Evolutionary conservation across 1,284 basidiomycete species (phyloP).

Genomic region (Leccinum pallidistipes): DNA sequence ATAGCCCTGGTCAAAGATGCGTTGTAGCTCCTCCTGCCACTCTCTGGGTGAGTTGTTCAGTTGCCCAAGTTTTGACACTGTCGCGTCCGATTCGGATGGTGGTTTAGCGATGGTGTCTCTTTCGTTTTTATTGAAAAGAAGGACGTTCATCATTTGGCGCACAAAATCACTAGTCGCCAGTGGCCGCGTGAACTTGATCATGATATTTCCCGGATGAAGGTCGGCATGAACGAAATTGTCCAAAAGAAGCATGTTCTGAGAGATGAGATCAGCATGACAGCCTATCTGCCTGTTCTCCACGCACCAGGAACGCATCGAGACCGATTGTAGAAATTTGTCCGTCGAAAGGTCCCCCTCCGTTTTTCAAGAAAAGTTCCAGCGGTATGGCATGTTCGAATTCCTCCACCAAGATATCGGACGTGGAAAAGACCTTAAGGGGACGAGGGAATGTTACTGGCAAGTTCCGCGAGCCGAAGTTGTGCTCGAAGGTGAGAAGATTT

Average conservation of each 20-base stretch:
- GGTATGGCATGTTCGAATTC: constrained; percentile 94
- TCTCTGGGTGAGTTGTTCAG: constrained; percentile 56
- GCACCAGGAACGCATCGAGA: constrained; percentile 91
- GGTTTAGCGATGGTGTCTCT: constrained; percentile 37
- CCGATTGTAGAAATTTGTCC: constrained; percentile 90
- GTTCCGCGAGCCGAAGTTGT: constrained; percentile 80
- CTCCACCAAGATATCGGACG: constrained; percentile 83
- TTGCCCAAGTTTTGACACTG: constrained; percentile 68
- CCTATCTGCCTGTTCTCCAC: constrained; percentile 30
- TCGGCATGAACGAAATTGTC: constrained; percentile 99
- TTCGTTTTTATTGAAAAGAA: constrained; percentile 36
- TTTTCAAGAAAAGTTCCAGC: constrained; percentile 83
- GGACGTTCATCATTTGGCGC: constrained; percentile 49
- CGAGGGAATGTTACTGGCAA: constrained; percentile 89
- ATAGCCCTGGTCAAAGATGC: constrained; percentile 74
- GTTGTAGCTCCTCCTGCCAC: constrained; percentile 75
- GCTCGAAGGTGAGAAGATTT: constrained; percentile 85
- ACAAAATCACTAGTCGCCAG: constrained; percentile 62
- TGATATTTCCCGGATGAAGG: constrained; percentile 94
- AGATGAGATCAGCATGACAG: constrained; percentile 13
- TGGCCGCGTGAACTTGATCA: constrained; percentile 94
- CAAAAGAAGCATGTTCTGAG: constrained; percentile 93
- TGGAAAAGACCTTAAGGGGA: constrained; percentile 80
- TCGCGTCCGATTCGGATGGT: constrained; percentile 54
- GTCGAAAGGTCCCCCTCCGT: constrained; percentile 92